phyloP scores from a whole-genome alignment of 495 filamentous ascomycete genomes.

The Aspergillus nidulans region DNA sequence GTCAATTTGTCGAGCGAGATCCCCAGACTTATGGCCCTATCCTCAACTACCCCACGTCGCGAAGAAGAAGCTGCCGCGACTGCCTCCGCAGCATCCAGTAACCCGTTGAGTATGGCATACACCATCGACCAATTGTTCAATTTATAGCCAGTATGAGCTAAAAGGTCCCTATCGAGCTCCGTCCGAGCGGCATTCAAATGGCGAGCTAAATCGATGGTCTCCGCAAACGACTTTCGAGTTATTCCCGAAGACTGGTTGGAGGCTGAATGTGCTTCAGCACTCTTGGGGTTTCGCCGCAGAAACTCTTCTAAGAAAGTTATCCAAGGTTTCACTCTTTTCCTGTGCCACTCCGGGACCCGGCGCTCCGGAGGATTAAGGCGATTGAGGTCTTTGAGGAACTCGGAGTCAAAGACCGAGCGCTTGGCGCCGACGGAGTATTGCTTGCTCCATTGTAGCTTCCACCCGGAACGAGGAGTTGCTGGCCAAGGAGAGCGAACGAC shows the following conservation, averaged over 20 bases:
- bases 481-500: neutral
- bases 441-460: constrained; percentile 22
- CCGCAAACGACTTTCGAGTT: constrained; percentile 17
- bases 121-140: constrained; percentile 42
- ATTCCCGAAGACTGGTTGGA: constrained; percentile 11
- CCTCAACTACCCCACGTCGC: constrained; percentile 19
- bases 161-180: constrained; percentile 26
- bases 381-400: neutral
- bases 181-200: constrained; percentile 26
- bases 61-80: constrained; percentile 12
- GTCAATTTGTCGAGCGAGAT: constrained; percentile 33
- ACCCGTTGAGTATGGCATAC: constrained; percentile 30
- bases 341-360: constrained; percentile 10
- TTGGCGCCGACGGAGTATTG: constrained; percentile 15
- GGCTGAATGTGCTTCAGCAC: neutral
- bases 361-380: constrained; percentile 6
- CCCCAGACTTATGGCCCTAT: constrained; percentile 19
- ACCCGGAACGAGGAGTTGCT: constrained; percentile 1
- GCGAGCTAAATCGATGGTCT: constrained; percentile 20
- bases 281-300: constrained; percentile 26
- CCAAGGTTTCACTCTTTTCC: constrained; percentile 33
- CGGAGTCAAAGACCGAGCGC: constrained; percentile 9
- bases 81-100: constrained; percentile 34
- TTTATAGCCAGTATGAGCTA: constrained; percentile 41
- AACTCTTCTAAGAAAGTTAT: constrained; percentile 39